phyloP scores from a whole-genome alignment of 192 early-diverging fungal genomes.

The Podila clonocystis region DNA sequence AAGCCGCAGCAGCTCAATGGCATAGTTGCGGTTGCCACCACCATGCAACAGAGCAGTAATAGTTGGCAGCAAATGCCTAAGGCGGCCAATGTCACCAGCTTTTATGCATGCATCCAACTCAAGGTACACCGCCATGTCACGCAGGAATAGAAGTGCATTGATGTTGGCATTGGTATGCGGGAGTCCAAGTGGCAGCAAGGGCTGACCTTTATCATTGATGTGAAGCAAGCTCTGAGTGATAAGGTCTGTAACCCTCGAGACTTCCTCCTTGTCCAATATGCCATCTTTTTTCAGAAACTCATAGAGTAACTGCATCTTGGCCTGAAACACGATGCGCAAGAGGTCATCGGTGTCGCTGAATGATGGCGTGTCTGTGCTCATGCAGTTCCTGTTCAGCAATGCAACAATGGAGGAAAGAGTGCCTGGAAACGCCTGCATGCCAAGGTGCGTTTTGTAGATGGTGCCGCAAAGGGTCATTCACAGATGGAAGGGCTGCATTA shows the following conservation, averaged over 20 bases:
- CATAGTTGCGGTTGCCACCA: constrained; percentile 29
- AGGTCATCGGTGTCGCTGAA: constrained; percentile 13
- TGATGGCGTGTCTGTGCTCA: constrained; percentile 8
- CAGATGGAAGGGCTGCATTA: constrained; percentile 9
- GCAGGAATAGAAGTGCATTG: constrained; percentile 16
- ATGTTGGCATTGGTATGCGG: constrained; percentile 7
- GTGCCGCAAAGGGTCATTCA: background rate
- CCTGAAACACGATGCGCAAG: constrained; percentile 9
- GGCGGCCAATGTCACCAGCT: constrained; percentile 22
- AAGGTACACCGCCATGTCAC: constrained; percentile 11
- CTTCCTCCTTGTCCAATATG: constrained; percentile 2
- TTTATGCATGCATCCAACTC: constrained; percentile 8
- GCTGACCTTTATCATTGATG: background rate
- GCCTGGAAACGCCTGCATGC: constrained; percentile 5
- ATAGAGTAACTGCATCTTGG: background rate
- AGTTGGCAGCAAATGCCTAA: background rate
- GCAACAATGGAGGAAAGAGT: constrained; percentile 7
- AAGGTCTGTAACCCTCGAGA: background rate
- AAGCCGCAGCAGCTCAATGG: constrained; percentile 15
- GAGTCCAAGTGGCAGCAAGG: constrained; percentile 11
- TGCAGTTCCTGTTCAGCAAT: constrained; percentile 8
- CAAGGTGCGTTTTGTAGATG: constrained; percentile 13
- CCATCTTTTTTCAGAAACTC: constrained; percentile 6
- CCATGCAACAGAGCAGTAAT: constrained; percentile 29
- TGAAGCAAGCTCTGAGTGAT: constrained; percentile 8